phyloP scores from a whole-genome alignment of 140 eudicot species.

The Anethum foeniculum region DNA sequence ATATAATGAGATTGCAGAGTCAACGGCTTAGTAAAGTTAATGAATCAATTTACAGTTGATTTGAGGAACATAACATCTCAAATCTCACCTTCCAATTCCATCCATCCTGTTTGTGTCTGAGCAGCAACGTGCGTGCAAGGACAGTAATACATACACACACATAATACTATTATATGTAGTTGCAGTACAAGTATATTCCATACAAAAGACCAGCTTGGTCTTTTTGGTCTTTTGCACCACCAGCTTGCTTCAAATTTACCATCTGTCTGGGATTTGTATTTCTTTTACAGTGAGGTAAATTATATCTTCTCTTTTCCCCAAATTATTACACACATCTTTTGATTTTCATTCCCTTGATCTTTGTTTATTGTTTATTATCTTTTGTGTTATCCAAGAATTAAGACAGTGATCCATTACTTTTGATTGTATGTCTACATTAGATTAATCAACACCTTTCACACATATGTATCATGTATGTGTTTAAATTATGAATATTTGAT shows the following conservation, averaged over 20 bases:
- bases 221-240: no score
- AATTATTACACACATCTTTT: neutral
- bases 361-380: neutral
- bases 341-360: neutral
- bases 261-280: neutral
- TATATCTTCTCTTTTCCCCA: neutral
- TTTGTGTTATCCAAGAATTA: neutral
- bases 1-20: neutral
- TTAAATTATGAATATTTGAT: neutral
- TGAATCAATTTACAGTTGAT: neutral
- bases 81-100: no score
- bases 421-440: neutral
- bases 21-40: neutral
- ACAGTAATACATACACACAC: neutral
- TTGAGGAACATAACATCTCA: neutral
- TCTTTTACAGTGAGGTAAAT: neutral
- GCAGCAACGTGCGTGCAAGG: neutral
- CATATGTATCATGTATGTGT: neutral
- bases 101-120: neutral
- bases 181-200: neutral
- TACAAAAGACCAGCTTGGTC: neutral
- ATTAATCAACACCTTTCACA: neutral
- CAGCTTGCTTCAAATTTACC: no score
- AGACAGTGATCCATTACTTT: slow-evolving; percentile 1
- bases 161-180: neutral